Evolutionary conservation across 176 grass and related monocot genomes (phyloP).

Genomic region (Zea mays): DNA sequence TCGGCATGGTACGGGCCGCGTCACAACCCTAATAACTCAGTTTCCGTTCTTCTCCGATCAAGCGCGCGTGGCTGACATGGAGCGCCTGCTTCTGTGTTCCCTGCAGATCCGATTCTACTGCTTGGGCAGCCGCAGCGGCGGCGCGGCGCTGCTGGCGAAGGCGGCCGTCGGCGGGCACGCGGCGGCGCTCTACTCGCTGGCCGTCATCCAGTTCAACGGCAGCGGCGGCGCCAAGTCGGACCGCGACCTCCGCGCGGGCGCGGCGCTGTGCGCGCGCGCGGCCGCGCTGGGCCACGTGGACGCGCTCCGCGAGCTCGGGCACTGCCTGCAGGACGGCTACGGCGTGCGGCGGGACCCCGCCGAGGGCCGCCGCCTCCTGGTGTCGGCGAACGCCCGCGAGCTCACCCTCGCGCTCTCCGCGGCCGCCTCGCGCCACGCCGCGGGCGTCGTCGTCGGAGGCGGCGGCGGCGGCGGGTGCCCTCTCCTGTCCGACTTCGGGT

Average conservation of each 20-base stretch:
- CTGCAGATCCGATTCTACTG: conserved; percentile 83
- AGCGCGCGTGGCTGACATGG: neutral
- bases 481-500: conserved; percentile 53
- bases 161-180: conserved; percentile 73
- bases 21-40: neutral
- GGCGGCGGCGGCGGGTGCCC: conserved; percentile 24
- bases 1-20: conserved; percentile 66
- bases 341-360: conserved; percentile 59
- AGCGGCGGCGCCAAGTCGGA: conserved; percentile 73
- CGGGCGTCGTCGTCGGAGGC: neutral
- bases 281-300: conserved; percentile 72
- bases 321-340: conserved; percentile 92
- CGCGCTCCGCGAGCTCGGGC: conserved; percentile 83
- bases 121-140: conserved; percentile 53
- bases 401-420: conserved; percentile 47
- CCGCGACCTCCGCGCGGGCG: conserved; percentile 65
- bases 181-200: conserved; percentile 74
- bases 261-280: conserved; percentile 70
- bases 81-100: neutral
- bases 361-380: conserved; percentile 63
- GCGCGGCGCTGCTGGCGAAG: conserved; percentile 62
- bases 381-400: conserved; percentile 63
- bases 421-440: neutral
- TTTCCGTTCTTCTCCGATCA: neutral
- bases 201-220: conserved; percentile 84